Percentiles rank a stretch among this genome's conserved stretches.
Conservation (phyloP, 2,329 filamentous ascomycete species). For the Graphilbum sp. region DNA sequence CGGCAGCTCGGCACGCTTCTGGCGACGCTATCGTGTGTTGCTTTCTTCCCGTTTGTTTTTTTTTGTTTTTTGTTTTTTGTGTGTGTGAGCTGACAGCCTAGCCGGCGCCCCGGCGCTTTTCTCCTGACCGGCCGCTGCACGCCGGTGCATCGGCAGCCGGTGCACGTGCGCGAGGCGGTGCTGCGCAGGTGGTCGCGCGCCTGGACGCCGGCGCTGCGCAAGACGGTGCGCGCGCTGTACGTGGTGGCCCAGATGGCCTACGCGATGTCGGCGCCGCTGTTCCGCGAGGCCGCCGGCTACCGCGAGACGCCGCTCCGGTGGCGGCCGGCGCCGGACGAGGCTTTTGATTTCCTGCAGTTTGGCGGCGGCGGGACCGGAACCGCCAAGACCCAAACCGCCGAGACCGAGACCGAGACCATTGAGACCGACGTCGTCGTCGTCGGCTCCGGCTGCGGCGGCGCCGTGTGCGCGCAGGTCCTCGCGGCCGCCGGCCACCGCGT, state of each 20-base stretch:
- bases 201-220: conserved; percentile 35
- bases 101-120: conserved; percentile 32
- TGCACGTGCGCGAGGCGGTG: conserved; percentile 43
- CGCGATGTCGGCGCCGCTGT: conserved; percentile 36
- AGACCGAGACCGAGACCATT: conserved; percentile 35
- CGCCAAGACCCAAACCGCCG: background rate
- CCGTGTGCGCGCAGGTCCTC: conserved; percentile 64
- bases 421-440: conserved; percentile 74
- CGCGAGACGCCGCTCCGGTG: conserved; percentile 35
- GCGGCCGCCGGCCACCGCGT: conserved; percentile 60
- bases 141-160: conserved; percentile 44
- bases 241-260: conserved; percentile 37
- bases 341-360: conserved; percentile 48
- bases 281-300: conserved; percentile 40
- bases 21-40: conserved; percentile 25
- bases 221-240: conserved; percentile 38
- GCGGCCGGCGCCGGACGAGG: conserved; percentile 31
- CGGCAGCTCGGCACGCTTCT: conserved; percentile 23
- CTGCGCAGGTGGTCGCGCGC: conserved; percentile 46
- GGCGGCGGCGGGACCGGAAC: conserved; percentile 10
- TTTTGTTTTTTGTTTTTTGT: background rate
- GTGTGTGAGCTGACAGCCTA: conserved; percentile 16
- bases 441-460: conserved; percentile 76
- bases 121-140: conserved; percentile 51
- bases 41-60: background rate